These are phyloP conservation scores for Sindora glabra DNA, from an alignment of 306 rosid species.

Conservation along the genomic window DNA sequence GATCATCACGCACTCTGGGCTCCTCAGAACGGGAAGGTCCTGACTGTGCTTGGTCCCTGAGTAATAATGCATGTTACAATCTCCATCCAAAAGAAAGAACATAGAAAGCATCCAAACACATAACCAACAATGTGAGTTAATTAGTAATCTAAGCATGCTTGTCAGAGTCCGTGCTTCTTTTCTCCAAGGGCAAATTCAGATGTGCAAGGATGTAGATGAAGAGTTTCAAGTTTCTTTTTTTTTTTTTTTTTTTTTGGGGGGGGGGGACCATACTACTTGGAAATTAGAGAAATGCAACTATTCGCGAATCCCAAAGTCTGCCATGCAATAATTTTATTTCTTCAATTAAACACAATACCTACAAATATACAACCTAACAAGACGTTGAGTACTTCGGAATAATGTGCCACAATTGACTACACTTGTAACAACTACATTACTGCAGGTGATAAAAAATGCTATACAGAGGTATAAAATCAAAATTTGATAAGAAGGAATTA, in stretches of 20 bases:
- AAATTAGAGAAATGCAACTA: background rate
- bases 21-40: slow-evolving; percentile 86
- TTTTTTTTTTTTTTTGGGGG: too few species aligned
- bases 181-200: background rate
- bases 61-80: slow-evolving; percentile 20
- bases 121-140: background rate
- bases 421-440: background rate
- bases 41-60: slow-evolving; percentile 81
- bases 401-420: background rate
- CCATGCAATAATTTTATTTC: background rate
- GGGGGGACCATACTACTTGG: background rate
- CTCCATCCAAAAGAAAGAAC: background rate
- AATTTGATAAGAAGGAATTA: background rate
- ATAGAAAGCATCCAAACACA: background rate
- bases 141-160: background rate
- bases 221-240: background rate
- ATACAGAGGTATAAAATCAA: background rate
- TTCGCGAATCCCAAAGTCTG: background rate
- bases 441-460: background rate
- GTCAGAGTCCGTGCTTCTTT: background rate
- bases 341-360: background rate
- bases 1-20: slow-evolving; percentile 71
- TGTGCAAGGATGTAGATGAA: background rate
- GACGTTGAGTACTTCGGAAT: background rate
- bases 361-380: background rate